phyloP scores from a whole-genome alignment of 352 stramenopile species.

The Achlya hypogyna region DNA sequence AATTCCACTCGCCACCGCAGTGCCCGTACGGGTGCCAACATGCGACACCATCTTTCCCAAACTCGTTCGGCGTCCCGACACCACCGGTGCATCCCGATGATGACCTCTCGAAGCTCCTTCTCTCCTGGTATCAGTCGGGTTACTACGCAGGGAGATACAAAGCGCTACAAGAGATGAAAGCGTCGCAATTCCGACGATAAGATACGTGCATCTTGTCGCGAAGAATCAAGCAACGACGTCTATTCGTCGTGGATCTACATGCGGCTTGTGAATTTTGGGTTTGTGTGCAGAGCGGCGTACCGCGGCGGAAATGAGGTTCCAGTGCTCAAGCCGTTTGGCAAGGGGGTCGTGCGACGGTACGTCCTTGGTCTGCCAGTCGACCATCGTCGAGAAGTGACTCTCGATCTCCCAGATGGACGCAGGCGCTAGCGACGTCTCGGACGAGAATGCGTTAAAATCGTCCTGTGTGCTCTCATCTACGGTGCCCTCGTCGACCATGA shows the following conservation, averaged over 20 bases:
- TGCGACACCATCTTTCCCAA: not conserved
- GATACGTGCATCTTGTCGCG: not conserved
- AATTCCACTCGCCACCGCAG: not conserved
- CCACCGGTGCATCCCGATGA: conserved; percentile 23
- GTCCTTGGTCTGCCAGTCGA: conserved; percentile 15
- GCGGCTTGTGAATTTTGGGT: too few relatives aligned
- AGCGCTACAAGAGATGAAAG: conserved; percentile 67
- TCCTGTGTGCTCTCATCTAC: conserved; percentile 15
- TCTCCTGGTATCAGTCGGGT: conserved; percentile 80
- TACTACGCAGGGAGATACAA: conserved; percentile 76
- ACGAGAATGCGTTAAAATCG: conserved; percentile 37
- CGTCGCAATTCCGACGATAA: not conserved
- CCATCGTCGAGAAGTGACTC: conserved; percentile 39
- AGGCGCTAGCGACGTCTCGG: conserved; percentile 44
- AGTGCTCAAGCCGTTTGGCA: not conserved
- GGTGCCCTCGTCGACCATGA: conserved; percentile 3
- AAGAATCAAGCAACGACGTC: not conserved
- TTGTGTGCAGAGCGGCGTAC: not conserved
- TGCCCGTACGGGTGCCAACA: not conserved
- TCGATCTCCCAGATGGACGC: conserved; percentile 68
- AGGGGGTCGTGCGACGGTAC: not conserved
- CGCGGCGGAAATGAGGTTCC: not conserved
- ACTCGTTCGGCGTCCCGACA: not conserved
- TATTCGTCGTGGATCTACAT: conserved; percentile 6
- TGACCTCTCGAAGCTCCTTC: conserved; percentile 55